A percentile compares a stretch with the other conserved stretches of the same genome.
These are phyloP conservation scores for Lipomyces starkeyi DNA, from an alignment of 805 yeast genomes.

Conservation along the genomic window DNA sequence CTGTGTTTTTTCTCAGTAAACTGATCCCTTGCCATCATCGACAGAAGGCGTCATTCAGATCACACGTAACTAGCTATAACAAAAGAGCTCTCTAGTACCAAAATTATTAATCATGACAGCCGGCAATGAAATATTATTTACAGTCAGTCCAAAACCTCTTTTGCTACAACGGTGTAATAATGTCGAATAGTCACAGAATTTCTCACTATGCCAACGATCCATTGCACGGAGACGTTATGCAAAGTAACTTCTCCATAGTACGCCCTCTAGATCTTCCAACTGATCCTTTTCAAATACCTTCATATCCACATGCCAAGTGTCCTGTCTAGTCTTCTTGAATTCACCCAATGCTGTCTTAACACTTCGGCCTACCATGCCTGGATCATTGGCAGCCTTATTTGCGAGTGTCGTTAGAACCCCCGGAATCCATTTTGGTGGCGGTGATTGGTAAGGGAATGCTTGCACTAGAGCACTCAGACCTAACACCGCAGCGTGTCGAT, in stretches of 20 bases:
- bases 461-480: slow-evolving; percentile 87
- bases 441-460: slow-evolving; percentile 89
- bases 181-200: neutral
- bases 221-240: slow-evolving; percentile 52
- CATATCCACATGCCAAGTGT: slow-evolving; percentile 93
- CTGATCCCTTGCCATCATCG: too few species aligned
- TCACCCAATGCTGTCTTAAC: slow-evolving; percentile 81
- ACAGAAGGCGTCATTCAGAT: too few species aligned
- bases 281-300: slow-evolving; percentile 75
- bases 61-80: too few species aligned
- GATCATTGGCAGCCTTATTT: slow-evolving; percentile 68
- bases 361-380: slow-evolving; percentile 80
- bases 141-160: neutral
- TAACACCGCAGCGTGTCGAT: slow-evolving; percentile 81
- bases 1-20: too few species aligned
- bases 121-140: neutral
- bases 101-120: neutral
- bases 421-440: slow-evolving; percentile 93
- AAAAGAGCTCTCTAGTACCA: neutral
- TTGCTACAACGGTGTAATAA: neutral
- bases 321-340: slow-evolving; percentile 90
- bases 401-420: slow-evolving; percentile 70
- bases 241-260: slow-evolving; percentile 88
- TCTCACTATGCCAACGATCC: neutral
- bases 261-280: slow-evolving; percentile 91